Evolutionary conservation across 345 rosid genomes (phyloP).

Genomic region (Limnanthes douglasii): DNA sequence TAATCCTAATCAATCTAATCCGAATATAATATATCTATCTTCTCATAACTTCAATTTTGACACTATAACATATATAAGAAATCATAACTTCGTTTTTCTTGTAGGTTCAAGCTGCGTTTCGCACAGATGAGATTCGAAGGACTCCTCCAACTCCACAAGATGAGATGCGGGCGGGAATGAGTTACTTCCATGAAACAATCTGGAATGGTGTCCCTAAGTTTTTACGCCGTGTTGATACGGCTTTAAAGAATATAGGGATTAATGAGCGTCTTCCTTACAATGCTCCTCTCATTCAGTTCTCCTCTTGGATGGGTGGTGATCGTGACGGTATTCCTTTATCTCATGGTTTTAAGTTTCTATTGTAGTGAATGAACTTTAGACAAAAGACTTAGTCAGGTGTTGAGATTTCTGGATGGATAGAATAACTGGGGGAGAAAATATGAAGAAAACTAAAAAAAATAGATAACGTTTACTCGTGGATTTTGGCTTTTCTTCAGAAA

Average conservation of each 20-base stretch:
- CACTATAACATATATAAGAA: neutral
- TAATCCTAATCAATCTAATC: too few relatives aligned
- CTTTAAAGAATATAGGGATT: slow-evolving; percentile 90
- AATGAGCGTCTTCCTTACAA: slow-evolving; percentile 90
- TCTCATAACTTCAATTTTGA: too few relatives aligned
- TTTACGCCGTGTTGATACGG: slow-evolving; percentile 96
- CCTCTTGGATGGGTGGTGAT: slow-evolving; percentile 99
- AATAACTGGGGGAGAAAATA: too few relatives aligned
- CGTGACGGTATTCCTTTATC: slow-evolving; percentile 70
- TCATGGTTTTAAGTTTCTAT: too few relatives aligned
- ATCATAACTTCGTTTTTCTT: neutral
- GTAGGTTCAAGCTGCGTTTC: slow-evolving; percentile 99
- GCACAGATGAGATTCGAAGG: slow-evolving; percentile 99
- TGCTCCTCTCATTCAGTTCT: slow-evolving; percentile 95
- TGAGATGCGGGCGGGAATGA: slow-evolving; percentile 99
- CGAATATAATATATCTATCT: too few relatives aligned
- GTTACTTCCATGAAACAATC: slow-evolving; percentile 96
- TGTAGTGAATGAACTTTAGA: too few relatives aligned
- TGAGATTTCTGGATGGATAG: too few relatives aligned
- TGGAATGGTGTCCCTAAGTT: slow-evolving; percentile 99
- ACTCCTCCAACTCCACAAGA: slow-evolving; percentile 98
- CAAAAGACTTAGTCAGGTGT: too few relatives aligned
- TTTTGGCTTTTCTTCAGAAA: too few relatives aligned
- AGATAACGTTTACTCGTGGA: too few relatives aligned
- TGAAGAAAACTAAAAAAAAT: too few relatives aligned